Conservation (phyloP, 441 rosid genomes). For the Brassica hybrid region DNA sequence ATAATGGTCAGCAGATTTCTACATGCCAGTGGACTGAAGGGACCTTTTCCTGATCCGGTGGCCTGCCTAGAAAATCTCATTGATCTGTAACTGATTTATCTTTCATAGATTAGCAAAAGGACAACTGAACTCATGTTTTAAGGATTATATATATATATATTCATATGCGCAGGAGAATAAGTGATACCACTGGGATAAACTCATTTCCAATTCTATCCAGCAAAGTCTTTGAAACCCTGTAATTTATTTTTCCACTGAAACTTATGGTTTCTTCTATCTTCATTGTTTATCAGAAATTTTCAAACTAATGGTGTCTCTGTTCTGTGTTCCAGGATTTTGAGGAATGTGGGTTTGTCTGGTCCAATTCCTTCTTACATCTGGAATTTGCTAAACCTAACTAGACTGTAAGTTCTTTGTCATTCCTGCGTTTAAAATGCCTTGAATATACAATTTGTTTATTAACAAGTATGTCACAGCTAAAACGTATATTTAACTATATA, state of each 20-base stretch:
- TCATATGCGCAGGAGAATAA: slow-evolving; percentile 26
- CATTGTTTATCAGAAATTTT: background rate
- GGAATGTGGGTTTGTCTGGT: slow-evolving; percentile 36
- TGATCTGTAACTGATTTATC: slow-evolving; percentile 22
- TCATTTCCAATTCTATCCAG: slow-evolving; percentile 33
- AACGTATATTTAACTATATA: background rate
- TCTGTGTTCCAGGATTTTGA: slow-evolving; percentile 29
- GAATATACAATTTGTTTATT: background rate
- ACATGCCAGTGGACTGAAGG: slow-evolving; percentile 37
- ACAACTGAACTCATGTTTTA: background rate
- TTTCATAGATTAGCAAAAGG: background rate
- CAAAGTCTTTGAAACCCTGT: slow-evolving; percentile 12
- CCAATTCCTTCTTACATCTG: slow-evolving; percentile 40
- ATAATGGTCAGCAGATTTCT: slow-evolving; percentile 3
- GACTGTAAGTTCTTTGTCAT: slow-evolving; percentile 29
- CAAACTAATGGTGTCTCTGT: background rate
- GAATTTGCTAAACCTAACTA: background rate
- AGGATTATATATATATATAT: background rate
- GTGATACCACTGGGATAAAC: slow-evolving; percentile 36
- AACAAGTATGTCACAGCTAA: background rate
- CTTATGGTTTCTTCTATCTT: background rate
- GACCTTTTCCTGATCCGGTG: slow-evolving; percentile 35
- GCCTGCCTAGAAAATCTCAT: slow-evolving; percentile 18
- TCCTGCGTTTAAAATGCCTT: background rate
- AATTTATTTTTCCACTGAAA: background rate